Evolutionary conservation across 768 basidiomycete species (phyloP).

Genomic region (Phaffia tasmanica): DNA sequence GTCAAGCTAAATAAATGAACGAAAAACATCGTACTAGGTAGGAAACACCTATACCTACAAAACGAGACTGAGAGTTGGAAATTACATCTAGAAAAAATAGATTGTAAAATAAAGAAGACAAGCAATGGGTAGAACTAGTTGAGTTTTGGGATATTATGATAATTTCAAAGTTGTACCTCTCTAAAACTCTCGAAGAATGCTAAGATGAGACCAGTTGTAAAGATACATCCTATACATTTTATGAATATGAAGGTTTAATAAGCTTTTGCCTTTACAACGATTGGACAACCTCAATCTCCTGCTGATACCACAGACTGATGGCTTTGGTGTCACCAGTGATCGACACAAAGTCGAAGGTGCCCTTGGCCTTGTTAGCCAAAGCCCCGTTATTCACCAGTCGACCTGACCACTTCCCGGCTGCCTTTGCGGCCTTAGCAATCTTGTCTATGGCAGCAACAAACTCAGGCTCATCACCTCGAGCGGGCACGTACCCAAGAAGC

Average conservation of each 20-base stretch:
- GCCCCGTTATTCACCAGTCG: constrained; percentile 30
- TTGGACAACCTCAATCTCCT: constrained; percentile 20
- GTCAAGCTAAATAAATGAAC: too few species aligned
- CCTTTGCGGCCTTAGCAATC: constrained; percentile 35
- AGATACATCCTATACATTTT: too few species aligned
- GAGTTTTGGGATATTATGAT: too few species aligned
- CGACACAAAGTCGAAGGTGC: constrained; percentile 29
- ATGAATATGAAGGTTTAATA: neutral
- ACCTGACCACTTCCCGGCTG: constrained; percentile 34
- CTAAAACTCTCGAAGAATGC: too few species aligned
- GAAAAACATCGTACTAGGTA: too few species aligned
- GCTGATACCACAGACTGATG: constrained; percentile 28
- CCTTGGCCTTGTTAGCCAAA: constrained; percentile 24
- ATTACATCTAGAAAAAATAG: too few species aligned
- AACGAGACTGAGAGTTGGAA: too few species aligned
- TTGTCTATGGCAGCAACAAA: constrained; percentile 37
- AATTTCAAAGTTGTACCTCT: too few species aligned
- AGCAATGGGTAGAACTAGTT: too few species aligned
- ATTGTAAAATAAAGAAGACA: too few species aligned
- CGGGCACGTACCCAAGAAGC: constrained; percentile 32
- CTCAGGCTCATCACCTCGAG: constrained; percentile 32
- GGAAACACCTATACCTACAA: too few species aligned
- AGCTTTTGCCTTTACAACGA: neutral
- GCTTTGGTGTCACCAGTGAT: constrained; percentile 32
- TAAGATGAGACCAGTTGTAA: too few species aligned